Evolutionary conservation across 2,329 filamentous ascomycete species (phyloP).

Genomic region (Claviceps purpurea): DNA sequence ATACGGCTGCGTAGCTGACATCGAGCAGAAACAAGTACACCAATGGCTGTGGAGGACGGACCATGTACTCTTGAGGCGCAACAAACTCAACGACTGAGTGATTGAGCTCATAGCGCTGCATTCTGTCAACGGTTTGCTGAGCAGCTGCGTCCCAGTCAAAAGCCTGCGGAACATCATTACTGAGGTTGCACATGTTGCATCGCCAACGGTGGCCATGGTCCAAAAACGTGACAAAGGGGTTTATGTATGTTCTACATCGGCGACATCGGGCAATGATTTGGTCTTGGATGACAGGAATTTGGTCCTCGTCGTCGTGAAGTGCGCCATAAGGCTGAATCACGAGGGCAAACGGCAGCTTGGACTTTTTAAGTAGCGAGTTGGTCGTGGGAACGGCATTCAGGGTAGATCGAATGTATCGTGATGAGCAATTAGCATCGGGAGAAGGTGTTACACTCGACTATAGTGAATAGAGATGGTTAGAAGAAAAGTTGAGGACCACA

Average conservation of each 20-base stretch:
- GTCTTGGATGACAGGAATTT: slow-evolving; percentile 83
- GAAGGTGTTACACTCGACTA: slow-evolving; percentile 86
- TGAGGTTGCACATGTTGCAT: slow-evolving; percentile 99
- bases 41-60: slow-evolving; percentile 85
- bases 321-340: slow-evolving; percentile 92
- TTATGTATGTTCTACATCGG: slow-evolving; percentile 93
- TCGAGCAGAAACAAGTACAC: slow-evolving; percentile 95
- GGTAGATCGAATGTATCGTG: slow-evolving; percentile 91
- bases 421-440: slow-evolving; percentile 76
- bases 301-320: slow-evolving; percentile 84
- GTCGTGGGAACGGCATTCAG: slow-evolving; percentile 89
- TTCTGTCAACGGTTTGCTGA: slow-evolving; percentile 83
- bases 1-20: slow-evolving; percentile 81
- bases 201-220: slow-evolving; percentile 97
- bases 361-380: slow-evolving; percentile 88
- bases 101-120: slow-evolving; percentile 86
- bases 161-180: slow-evolving; percentile 96
- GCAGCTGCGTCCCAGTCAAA: slow-evolving; percentile 95
- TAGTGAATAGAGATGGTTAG: slow-evolving; percentile 23
- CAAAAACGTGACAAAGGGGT: slow-evolving; percentile 90
- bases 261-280: slow-evolving; percentile 95
- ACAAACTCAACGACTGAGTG: slow-evolving; percentile 96
- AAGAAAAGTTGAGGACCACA: background rate
- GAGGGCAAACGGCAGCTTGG: slow-evolving; percentile 85
- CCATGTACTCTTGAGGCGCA: slow-evolving; percentile 98